phyloP scores from a whole-genome alignment of 345 rosid genomes.

The Linum lewisii region DNA sequence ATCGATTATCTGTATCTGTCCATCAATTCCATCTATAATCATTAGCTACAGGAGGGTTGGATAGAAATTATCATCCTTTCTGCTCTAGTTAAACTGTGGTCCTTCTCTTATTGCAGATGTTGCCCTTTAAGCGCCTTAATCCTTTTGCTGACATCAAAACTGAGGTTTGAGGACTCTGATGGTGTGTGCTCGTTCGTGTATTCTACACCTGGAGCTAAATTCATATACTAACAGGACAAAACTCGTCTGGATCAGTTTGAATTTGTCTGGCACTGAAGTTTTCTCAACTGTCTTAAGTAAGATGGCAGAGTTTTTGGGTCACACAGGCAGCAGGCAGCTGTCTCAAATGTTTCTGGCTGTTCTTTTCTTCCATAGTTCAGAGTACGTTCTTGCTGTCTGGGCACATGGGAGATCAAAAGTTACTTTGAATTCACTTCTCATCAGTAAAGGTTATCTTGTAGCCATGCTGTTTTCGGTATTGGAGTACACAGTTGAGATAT shows the following conservation, averaged over 20 bases:
- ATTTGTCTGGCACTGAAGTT: background rate
- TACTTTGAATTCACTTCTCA: slow-evolving; percentile 42
- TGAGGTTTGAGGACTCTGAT: background rate
- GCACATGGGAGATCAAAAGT: slow-evolving; percentile 48
- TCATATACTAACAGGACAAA: background rate
- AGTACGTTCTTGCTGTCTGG: slow-evolving; percentile 40
- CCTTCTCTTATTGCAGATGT: background rate
- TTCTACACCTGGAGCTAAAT: background rate
- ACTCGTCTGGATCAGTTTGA: background rate
- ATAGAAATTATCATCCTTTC: background rate
- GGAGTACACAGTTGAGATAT: slow-evolving; percentile 39
- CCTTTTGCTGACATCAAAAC: background rate
- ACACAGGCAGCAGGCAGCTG: slow-evolving; percentile 43
- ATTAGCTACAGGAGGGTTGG: too few relatives aligned
- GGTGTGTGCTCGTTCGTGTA: background rate
- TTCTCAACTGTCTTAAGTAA: slow-evolving; percentile 4
- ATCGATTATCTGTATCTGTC: too few relatives aligned
- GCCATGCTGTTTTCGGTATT: slow-evolving; percentile 48
- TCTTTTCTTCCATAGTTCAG: slow-evolving; percentile 52
- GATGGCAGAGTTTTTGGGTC: slow-evolving; percentile 46
- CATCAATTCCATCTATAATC: too few relatives aligned
- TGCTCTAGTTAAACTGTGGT: background rate
- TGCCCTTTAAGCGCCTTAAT: background rate
- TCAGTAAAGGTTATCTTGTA: slow-evolving; percentile 44
- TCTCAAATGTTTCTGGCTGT: slow-evolving; percentile 39